Conservation (phyloP, 148 eudicot genomes). For the Euryodendron excelsum region DNA sequence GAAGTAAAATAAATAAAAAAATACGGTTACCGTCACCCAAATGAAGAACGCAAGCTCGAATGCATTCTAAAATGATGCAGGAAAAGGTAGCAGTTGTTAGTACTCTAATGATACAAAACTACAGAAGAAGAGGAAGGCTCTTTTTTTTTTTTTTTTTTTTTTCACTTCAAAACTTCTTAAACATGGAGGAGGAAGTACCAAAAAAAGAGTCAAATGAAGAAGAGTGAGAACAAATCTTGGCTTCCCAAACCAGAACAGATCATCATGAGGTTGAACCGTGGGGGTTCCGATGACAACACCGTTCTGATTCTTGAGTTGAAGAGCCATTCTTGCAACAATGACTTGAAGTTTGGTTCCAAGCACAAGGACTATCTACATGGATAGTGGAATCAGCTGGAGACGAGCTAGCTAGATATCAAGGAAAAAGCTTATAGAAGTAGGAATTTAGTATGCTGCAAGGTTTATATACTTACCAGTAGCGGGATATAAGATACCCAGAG, state of each 20-base stretch:
- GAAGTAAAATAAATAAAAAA: background rate
- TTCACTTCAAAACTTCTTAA: background rate
- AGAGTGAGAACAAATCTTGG: constrained; percentile 43
- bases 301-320: constrained; percentile 29
- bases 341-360: constrained; percentile 43
- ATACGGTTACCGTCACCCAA: constrained; percentile 43
- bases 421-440: too few relatives aligned
- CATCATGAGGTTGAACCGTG: constrained; percentile 36
- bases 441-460: background rate
- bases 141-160: background rate
- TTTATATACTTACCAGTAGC: constrained; percentile 24
- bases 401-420: too few relatives aligned
- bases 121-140: background rate
- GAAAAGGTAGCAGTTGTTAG: background rate
- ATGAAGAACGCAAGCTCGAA: constrained; percentile 47
- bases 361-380: constrained; percentile 29
- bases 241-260: constrained; percentile 39
- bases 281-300: constrained; percentile 42
- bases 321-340: constrained; percentile 42
- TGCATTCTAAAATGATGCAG: constrained; percentile 33
- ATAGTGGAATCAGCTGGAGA: too few relatives aligned
- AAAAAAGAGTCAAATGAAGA: constrained; percentile 35
- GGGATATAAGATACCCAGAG: constrained; percentile 43
- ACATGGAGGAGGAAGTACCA: constrained; percentile 22
- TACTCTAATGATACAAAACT: background rate